Base-by-base conservation (phyloP, 768 basidiomycete species). In the Roridomyces roridus region DNA sequence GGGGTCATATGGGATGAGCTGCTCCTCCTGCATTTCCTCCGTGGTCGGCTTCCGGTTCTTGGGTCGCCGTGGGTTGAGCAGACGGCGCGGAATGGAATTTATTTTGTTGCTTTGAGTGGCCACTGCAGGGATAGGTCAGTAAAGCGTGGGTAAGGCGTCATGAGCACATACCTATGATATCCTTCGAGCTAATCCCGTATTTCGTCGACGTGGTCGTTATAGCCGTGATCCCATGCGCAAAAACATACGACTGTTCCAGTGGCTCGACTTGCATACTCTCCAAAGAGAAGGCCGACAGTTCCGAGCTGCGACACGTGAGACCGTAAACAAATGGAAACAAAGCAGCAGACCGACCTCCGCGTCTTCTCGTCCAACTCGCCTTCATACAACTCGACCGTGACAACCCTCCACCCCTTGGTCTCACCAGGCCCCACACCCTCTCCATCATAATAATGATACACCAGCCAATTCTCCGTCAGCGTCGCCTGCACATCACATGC, bases 341-440 rank as follows among this genome's bases (percentile, higher is more conserved):
- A 24, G 14, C 29, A 31, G 29, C 29, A 44, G 44, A 65, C 85
- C 6, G 54, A 91, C 93, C 91, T 94, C 57, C 74, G 74, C 8
- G 78, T 87, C 71, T 90, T 90, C 31, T 89, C 84, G 67, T 92
- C 89, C 6, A 81, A 68, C 2, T 74, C 74, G 0, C 92, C 91
- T 69, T 98, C 96, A 70, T 95, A 97, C 43, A 97, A 74, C 73
- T 98, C 96, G 4, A 95, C 90, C 17, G 84, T 88, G 3, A 94
- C 87, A 45, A 96, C 72, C 46, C 85, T 79, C 67, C 88, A 84
- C 0, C 91, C 87, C 65, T 89, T 91, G 3, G 85, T 73, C 66
- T 78, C 70, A 2, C 75, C 81, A 5, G 70, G 63, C 21, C 78
- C 79, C 31, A 67, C 73, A 39, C 74, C 71, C 20, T 84, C 80